These are phyloP conservation scores for Backusella australiensis DNA, from an alignment of 192 early-diverging fungal species.

Conservation along the genomic window DNA sequence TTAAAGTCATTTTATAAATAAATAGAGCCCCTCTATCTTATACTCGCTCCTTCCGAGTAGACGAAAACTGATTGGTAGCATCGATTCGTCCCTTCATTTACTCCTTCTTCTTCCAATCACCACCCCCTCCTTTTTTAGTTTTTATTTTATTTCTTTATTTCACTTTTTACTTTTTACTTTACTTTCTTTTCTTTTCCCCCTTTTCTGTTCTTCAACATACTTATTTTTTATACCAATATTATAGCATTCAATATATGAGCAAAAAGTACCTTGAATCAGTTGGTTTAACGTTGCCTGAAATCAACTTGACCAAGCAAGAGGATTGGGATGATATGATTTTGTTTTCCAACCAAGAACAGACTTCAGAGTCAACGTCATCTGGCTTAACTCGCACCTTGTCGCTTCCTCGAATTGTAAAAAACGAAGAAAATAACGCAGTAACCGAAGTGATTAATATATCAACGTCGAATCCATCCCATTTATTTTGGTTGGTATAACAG, in stretches of 20 bases:
- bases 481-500: constrained; percentile 26
- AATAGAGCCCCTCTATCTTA: background rate
- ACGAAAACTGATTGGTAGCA: background rate
- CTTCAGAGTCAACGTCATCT: background rate
- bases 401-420: constrained; percentile 1
- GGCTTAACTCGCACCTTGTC: constrained; percentile 1
- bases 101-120: background rate
- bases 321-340: constrained; percentile 10
- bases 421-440: background rate
- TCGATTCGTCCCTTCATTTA: background rate
- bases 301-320: background rate
- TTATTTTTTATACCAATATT: background rate
- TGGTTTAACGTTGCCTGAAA: constrained; percentile 4
- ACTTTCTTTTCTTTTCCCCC: background rate
- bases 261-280: background rate
- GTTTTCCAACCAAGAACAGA: background rate
- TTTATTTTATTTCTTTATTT: background rate
- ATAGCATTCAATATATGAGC: background rate
- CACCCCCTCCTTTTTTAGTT: background rate
- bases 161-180: background rate
- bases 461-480: constrained; percentile 29
- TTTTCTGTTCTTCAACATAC: background rate
- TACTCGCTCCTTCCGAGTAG: background rate
- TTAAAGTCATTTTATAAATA: background rate
- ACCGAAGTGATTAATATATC: constrained; percentile 29